Evolutionary conservation across 2,329 filamentous ascomycete genomes (phyloP), one percentile per base, ranked within the genome.

Genomic region (Sclerotinia trifoliorum): DNA sequence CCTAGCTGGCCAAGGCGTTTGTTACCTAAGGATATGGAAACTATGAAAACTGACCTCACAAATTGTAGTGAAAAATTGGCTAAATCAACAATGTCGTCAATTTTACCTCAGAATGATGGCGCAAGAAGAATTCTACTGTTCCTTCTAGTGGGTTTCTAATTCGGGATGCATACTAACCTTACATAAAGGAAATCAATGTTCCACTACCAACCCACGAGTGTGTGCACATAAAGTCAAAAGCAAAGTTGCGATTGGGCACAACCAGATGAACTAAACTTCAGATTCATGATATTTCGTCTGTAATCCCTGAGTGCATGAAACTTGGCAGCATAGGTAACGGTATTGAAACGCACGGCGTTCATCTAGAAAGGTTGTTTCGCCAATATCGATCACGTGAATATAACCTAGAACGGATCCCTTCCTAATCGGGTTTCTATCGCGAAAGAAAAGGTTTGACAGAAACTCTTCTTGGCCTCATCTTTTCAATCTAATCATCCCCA

Each of bases 161-260:
- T 32, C 15, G n/a, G 29, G 21, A 48, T 35, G 5, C 15, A 15
- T 62, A 24, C 13, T 5, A 4, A 49, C 29, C 44, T 62, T 35
- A 49, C 35, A 49, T 17, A 13, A 49, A 35, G 58, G 44, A n/a
- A 21, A 17, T 62, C 44, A 35, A 49, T 24, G 44, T 62, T 62
- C 26, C 58, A 62, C 21, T 19, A 35, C 29, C n/a, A 42, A 13
- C 39, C 39, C 39, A 42, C 39, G 39, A 42, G 39, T 42, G 39
- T 42, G 39, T 15, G 39, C 17, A n/a, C 5, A 5, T 35, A n/a
- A 35, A 62, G 29, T 3, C 11, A 1, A 3, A 51, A 51, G 46
- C 29, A 51, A 62, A 51, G 21, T 62, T 51, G 46, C 60, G 46
- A 51, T 62, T 62, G 60, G 46, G 8, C 11, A 55, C 19, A 35